Evolutionary conservation across 441 rosid genomes (phyloP).

Genomic region (Gossypium schwendimanii): DNA sequence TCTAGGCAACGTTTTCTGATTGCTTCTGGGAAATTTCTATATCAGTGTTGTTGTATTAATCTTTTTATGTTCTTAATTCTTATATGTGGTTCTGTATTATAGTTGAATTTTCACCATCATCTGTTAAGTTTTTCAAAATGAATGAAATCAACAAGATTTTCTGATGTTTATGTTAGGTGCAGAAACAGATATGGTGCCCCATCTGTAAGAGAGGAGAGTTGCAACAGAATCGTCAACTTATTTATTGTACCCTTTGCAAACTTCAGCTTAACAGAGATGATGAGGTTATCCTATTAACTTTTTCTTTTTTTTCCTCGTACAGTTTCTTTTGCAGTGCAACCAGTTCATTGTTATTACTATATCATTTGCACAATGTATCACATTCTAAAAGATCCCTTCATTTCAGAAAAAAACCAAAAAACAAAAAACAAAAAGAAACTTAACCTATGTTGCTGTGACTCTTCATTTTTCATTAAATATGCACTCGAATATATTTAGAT

Average conservation of each 20-base stretch:
- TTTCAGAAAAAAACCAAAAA: not conserved
- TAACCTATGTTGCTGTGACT: not conserved
- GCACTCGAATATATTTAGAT: not conserved
- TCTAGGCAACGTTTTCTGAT: not conserved
- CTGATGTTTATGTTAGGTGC: slow-evolving; percentile 35
- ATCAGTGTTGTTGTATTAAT: not conserved
- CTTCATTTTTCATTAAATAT: not conserved
- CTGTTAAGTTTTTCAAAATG: not conserved
- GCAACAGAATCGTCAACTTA: slow-evolving; percentile 45
- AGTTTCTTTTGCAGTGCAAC: not conserved
- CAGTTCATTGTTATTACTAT: not conserved
- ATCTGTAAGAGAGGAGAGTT: slow-evolving; percentile 73
- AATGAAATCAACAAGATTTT: slow-evolving; percentile 13
- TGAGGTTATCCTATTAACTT: slow-evolving; percentile 39
- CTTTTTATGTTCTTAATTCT: not conserved
- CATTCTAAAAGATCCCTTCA: not conserved
- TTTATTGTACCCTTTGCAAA: slow-evolving; percentile 60
- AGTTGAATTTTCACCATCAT: not conserved
- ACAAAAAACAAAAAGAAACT: no score
- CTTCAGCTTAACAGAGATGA: slow-evolving; percentile 54
- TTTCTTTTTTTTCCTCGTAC: not conserved
- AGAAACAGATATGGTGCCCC: slow-evolving; percentile 74
- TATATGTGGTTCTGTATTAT: not conserved
- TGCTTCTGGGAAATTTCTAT: not conserved
- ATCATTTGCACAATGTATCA: not conserved